These are phyloP conservation scores for Penicillium cinerascens DNA, from an alignment of 495 filamentous ascomycete species.

Conservation along the genomic window DNA sequence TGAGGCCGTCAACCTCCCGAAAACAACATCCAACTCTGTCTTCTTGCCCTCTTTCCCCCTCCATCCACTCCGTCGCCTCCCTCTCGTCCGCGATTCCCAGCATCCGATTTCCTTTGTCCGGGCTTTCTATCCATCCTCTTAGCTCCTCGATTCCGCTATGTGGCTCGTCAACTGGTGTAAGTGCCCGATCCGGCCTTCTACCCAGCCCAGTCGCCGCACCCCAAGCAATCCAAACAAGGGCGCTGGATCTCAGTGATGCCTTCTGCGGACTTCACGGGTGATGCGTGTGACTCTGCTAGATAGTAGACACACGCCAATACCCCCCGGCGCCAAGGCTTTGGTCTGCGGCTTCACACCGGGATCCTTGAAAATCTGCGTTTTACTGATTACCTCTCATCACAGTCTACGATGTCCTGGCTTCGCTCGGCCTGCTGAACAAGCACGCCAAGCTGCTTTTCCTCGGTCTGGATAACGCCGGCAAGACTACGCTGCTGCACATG, in stretches of 20 bases:
- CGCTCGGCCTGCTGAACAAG: constrained; percentile 91
- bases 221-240: neutral
- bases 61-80: constrained; percentile 18
- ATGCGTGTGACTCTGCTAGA: neutral
- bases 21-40: constrained; percentile 38
- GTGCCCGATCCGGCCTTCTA: constrained; percentile 31
- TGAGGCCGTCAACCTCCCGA: constrained; percentile 25
- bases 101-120: constrained; percentile 5
- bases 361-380: neutral
- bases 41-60: constrained; percentile 28
- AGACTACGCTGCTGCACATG: constrained; percentile 92
- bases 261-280: neutral
- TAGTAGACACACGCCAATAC: neutral
- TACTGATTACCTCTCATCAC: constrained; percentile 13
- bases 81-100: constrained; percentile 6
- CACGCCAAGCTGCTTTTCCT: constrained; percentile 92
- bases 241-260: neutral
- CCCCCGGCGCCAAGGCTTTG: constrained; percentile 5
- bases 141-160: constrained; percentile 54
- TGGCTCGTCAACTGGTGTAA: constrained; percentile 97
- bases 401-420: constrained; percentile 94
- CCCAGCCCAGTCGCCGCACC: constrained; percentile 8
- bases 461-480: constrained; percentile 95
- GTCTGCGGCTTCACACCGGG: constrained; percentile 15
- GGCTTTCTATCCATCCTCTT: constrained; percentile 5